Conservation (phyloP, 2,329 filamentous ascomycete species). For the Trichoderma pleuroti region DNA sequence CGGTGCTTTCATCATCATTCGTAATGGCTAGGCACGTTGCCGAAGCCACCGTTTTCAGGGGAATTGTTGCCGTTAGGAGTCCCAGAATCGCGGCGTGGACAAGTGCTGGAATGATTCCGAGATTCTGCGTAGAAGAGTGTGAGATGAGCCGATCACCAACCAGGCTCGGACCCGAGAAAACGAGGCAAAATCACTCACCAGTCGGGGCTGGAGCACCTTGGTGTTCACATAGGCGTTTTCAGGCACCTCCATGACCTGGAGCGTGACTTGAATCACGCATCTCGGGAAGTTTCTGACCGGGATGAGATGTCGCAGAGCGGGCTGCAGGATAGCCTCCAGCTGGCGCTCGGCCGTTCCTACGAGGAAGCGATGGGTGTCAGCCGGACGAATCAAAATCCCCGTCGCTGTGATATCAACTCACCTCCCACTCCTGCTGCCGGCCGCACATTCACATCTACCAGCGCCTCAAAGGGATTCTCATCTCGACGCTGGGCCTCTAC, state of each 20-base stretch:
- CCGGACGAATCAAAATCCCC: neutral
- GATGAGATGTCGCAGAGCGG: conserved; percentile 69
- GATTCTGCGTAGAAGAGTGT: conserved; percentile 51
- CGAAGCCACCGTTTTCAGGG: conserved; percentile 69
- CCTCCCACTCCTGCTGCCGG: conserved; percentile 82
- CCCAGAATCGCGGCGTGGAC: conserved; percentile 76
- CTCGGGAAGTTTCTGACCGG: conserved; percentile 73
- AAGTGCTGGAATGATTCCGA: conserved; percentile 75
- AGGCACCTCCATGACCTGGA: conserved; percentile 71
- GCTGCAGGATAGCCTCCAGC: conserved; percentile 72
- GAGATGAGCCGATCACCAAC: conserved; percentile 4
- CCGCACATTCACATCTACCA: conserved; percentile 84
- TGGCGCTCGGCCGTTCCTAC: conserved; percentile 72
- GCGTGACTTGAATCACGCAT: conserved; percentile 72
- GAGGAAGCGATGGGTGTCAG: neutral
- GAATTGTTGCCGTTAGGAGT: conserved; percentile 77
- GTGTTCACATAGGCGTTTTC: conserved; percentile 62
- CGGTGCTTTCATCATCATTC: conserved; percentile 22
- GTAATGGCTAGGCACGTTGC: conserved; percentile 61
- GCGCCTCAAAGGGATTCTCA: conserved; percentile 86
- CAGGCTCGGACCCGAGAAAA: neutral
- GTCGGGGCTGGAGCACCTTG: conserved; percentile 57
- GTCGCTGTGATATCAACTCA: conserved; percentile 30
- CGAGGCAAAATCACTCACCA: conserved; percentile 45
- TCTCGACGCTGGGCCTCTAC: conserved; percentile 86